These are phyloP conservation scores for Ogataea nitratoaversa DNA, from an alignment of 805 yeast species.

Conservation along the genomic window DNA sequence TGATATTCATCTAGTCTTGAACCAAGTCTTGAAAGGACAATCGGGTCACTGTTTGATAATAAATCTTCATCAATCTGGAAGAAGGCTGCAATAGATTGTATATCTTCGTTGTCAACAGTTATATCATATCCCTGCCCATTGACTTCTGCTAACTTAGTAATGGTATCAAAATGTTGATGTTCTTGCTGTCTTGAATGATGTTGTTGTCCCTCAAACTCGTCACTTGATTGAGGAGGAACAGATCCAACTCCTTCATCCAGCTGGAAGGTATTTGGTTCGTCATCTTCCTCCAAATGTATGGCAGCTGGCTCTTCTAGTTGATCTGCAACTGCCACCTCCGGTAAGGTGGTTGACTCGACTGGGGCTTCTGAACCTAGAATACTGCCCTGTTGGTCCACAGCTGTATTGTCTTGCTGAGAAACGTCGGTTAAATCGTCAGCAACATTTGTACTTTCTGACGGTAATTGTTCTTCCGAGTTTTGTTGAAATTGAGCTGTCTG, in stretches of 20 bases:
- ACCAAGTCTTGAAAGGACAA: constrained; percentile 25
- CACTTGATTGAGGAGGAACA: not conserved
- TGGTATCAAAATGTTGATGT: constrained; percentile 1
- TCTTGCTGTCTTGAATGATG: not conserved
- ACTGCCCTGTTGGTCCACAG: no score
- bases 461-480: no score
- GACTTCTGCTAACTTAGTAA: not conserved
- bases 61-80: constrained; percentile 26
- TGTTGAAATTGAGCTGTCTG: no score
- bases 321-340: not conserved
- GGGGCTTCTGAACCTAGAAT: no score
- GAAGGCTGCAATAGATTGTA: constrained; percentile 31
- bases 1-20: constrained; percentile 32
- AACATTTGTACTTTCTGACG: no score
- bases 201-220: not conserved
- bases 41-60: constrained; percentile 19
- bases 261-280: not conserved
- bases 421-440: no score
- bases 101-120: constrained; percentile 5
- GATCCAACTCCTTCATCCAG: not conserved
- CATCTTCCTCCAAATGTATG: not conserved
- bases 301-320: not conserved
- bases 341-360: no score
- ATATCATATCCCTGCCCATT: not conserved
- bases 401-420: no score